Percentiles rank a stretch among this genome's conserved stretches.
Conservation (phyloP, 1,284 basidiomycete species). For the Sanguinoderma infundibulare region DNA sequence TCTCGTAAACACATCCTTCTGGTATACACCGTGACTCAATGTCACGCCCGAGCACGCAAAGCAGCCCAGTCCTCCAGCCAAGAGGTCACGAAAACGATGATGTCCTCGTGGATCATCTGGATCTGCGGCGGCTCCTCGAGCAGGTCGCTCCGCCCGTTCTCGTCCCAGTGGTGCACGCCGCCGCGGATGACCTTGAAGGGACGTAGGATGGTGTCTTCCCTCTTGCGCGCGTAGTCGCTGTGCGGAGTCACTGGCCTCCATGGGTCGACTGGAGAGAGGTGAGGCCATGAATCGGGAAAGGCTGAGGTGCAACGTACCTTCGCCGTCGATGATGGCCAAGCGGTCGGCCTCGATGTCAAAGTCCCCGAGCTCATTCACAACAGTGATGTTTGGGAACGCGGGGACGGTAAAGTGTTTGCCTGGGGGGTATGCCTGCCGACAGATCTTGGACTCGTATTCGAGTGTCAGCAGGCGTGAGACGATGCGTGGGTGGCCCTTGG, state of each 20-base stretch:
- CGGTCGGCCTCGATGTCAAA: constrained; percentile 78
- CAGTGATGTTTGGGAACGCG: constrained; percentile 73
- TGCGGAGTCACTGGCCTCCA: constrained; percentile 91
- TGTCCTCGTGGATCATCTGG: constrained; percentile 79
- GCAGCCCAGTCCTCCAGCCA: constrained; percentile 77
- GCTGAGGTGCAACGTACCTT: constrained; percentile 47
- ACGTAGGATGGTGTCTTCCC: constrained; percentile 72
- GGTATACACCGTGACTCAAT: not conserved
- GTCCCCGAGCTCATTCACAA: constrained; percentile 80
- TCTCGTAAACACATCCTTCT: too few species aligned
- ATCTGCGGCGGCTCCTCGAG: constrained; percentile 80
- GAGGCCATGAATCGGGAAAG: not conserved
- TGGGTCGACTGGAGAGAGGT: constrained; percentile 71
- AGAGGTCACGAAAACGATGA: constrained; percentile 78
- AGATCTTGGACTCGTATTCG: constrained; percentile 82
- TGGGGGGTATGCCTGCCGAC: constrained; percentile 82
- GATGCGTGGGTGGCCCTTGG: constrained; percentile 66
- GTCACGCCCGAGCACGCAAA: not conserved
- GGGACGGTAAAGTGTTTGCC: constrained; percentile 81
- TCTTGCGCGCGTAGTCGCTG: constrained; percentile 71
- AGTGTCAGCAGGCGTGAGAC: constrained; percentile 78
- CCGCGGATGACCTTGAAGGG: constrained; percentile 92
- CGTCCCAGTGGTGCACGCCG: constrained; percentile 91
- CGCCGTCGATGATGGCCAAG: constrained; percentile 87
- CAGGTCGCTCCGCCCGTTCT: constrained; percentile 77